A percentile compares a stretch with the other conserved stretches of the same genome.
These are phyloP conservation scores for Saussurea involucrata DNA, from an alignment of 129 eudicot species.

Conservation along the genomic window DNA sequence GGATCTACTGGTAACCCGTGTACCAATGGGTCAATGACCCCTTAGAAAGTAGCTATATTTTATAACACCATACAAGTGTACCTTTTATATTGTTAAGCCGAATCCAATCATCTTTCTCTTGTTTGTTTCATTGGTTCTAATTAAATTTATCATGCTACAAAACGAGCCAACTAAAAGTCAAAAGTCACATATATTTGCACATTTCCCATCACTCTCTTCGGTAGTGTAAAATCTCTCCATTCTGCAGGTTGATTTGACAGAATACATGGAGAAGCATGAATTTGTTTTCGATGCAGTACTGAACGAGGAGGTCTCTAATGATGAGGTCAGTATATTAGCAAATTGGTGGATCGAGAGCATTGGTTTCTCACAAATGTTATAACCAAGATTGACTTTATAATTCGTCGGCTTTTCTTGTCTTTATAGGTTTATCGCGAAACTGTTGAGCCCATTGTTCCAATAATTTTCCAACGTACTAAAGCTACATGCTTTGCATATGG, in stretches of 20 bases:
- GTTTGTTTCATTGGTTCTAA: neutral
- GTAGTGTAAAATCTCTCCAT: conserved; percentile 7
- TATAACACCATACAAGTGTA: neutral
- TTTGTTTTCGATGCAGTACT: conserved; percentile 99
- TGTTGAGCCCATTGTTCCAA: conserved; percentile 98
- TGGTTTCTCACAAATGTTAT: neutral
- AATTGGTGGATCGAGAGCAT: neutral
- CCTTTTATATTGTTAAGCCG: neutral
- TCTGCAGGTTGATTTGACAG: conserved; percentile 90
- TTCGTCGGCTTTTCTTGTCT: conserved; percentile 1
- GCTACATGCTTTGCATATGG: conserved; percentile 99
- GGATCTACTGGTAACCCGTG: neutral
- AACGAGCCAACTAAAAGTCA: conserved; percentile 1
- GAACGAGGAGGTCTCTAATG: conserved; percentile 96
- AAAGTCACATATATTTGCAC: neutral
- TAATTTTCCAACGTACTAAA: conserved; percentile 95
- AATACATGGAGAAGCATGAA: conserved; percentile 92
- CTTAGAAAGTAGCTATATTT: neutral
- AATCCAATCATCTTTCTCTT: neutral
- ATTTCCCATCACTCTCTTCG: neutral
- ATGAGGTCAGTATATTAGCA: conserved; percentile 56
- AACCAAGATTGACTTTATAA: neutral
- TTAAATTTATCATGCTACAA: neutral
- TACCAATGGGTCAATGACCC: neutral
- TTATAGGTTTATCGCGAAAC: conserved; percentile 89